Evolutionary conservation across 306 rosid genomes (phyloP).

Genomic region (Sicyos baderoa): DNA sequence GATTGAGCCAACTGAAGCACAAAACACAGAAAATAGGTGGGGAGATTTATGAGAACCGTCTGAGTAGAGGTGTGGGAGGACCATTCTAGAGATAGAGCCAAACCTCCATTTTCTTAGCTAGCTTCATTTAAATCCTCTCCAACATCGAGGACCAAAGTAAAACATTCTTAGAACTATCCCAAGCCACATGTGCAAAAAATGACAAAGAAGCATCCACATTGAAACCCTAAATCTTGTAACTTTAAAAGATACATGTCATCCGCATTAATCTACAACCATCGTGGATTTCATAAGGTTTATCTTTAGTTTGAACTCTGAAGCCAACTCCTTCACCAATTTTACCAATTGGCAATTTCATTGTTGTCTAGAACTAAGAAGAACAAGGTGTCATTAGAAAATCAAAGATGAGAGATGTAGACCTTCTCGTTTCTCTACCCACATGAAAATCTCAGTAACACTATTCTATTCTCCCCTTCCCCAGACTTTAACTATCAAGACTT

Average conservation of each 20-base stretch:
- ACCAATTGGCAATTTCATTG: neutral
- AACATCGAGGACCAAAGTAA: neutral
- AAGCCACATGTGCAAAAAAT: neutral
- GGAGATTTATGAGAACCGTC: neutral
- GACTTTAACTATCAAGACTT: neutral
- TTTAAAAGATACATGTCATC: neutral
- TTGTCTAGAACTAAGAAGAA: neutral
- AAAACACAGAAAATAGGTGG: constrained; percentile 1
- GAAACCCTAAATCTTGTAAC: neutral
- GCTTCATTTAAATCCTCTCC: constrained; percentile 2
- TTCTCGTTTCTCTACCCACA: neutral
- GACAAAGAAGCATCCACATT: neutral
- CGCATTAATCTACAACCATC: neutral
- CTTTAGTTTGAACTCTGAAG: neutral
- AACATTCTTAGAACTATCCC: neutral
- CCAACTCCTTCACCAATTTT: neutral
- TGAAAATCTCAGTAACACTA: neutral
- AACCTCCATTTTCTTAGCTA: neutral
- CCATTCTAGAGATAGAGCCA: constrained; percentile 3
- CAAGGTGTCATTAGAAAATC: neutral
- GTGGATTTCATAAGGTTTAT: neutral
- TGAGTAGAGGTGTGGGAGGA: neutral
- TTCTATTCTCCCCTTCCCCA: neutral
- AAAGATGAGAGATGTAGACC: neutral
- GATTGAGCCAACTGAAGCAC: neutral